Percentiles rank a stretch among this genome's conserved stretches.
These are phyloP conservation scores for Lachancea sp. DNA, from an alignment of 805 yeast genomes.

Conservation along the genomic window DNA sequence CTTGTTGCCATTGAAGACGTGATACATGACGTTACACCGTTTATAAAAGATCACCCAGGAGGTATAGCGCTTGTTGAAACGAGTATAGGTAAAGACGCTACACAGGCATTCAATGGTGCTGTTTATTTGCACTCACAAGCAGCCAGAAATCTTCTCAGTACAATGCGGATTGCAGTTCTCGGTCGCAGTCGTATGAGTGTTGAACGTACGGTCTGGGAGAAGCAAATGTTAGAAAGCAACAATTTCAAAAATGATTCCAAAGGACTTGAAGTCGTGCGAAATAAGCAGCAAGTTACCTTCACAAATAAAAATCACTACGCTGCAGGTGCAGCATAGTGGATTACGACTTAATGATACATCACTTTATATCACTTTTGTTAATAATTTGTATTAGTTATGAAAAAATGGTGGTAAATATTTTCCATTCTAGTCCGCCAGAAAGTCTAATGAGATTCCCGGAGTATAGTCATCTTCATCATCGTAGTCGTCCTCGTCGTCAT, in stretches of 20 bases:
- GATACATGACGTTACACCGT: conserved; percentile 89
- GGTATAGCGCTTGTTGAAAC: conserved; percentile 73
- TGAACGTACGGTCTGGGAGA: conserved; percentile 24
- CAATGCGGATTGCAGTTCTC: conserved; percentile 87
- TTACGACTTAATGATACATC: background rate
- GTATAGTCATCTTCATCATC: conserved; percentile 23
- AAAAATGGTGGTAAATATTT: background rate
- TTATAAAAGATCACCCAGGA: conserved; percentile 90
- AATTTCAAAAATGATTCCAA: conserved; percentile 10
- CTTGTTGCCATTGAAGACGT: conserved; percentile 83
- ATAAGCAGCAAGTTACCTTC: conserved; percentile 22
- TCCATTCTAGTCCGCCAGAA: conserved; percentile 14
- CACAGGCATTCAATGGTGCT: conserved; percentile 91
- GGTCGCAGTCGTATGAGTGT: conserved; percentile 63
- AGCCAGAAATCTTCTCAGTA: conserved; percentile 82
- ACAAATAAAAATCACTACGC: conserved; percentile 25
- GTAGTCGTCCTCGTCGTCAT: conserved; percentile 12
- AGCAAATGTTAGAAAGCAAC: conserved; percentile 13
- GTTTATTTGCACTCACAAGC: conserved; percentile 92
- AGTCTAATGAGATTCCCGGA: conserved; percentile 25
- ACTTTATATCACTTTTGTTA: background rate
- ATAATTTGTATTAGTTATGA: conserved; percentile 1
- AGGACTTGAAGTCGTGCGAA: conserved; percentile 15
- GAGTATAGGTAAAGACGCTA: conserved; percentile 89
- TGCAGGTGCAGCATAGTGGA: conserved; percentile 24